A percentile compares a stretch with the other conserved stretches of the same genome.
Conservation (phyloP, 2,329 filamentous ascomycete species). For the Paraphaeosphaeria sporulosa region DNA sequence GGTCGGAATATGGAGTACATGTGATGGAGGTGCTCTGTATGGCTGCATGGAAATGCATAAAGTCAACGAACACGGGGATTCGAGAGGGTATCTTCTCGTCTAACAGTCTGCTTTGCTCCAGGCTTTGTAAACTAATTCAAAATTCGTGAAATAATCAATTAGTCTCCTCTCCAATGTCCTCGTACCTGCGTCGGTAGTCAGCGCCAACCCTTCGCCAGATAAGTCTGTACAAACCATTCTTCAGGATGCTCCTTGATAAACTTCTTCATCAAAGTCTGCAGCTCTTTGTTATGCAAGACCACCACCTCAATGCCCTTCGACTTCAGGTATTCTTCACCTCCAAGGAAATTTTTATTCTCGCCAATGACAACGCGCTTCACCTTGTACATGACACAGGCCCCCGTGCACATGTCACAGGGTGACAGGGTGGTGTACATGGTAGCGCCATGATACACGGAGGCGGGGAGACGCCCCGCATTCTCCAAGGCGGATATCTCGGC, state of each 20-base stretch:
- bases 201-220: not conserved
- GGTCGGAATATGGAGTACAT: too few species aligned
- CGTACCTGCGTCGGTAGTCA: slow-evolving; percentile 28
- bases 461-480: slow-evolving; percentile 75
- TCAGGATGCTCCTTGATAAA: slow-evolving; percentile 77
- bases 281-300: slow-evolving; percentile 71
- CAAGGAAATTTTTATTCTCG: slow-evolving; percentile 78
- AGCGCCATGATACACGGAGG: slow-evolving; percentile 71
- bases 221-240: slow-evolving; percentile 66
- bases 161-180: slow-evolving; percentile 45
- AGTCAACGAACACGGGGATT: too few species aligned
- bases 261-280: slow-evolving; percentile 71
- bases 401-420: slow-evolving; percentile 84
- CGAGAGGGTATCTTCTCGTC: not conserved
- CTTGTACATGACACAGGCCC: slow-evolving; percentile 78
- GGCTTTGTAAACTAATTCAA: too few species aligned
- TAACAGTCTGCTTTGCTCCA: too few species aligned
- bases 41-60: too few species aligned
- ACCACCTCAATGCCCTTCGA: slow-evolving; percentile 75
- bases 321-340: slow-evolving; percentile 74
- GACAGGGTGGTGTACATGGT: slow-evolving; percentile 87
- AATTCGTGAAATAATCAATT: slow-evolving; percentile 7
- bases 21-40: too few species aligned
- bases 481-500: slow-evolving; percentile 80
- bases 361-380: slow-evolving; percentile 76